phyloP scores from a whole-genome alignment of 2,329 filamentous ascomycete species.

The Sclerotinia minor region DNA sequence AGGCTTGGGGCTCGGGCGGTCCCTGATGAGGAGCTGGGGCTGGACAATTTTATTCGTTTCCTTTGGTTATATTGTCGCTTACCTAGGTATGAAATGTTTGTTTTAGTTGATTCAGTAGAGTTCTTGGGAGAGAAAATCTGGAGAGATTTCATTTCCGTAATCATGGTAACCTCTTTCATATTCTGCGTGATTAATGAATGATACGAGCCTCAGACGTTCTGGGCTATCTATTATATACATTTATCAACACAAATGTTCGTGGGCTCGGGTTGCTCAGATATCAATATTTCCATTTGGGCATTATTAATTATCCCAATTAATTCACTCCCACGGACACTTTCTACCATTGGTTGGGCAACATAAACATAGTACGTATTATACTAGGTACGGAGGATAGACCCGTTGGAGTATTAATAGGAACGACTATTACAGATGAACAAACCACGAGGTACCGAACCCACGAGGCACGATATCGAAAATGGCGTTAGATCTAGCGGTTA shows the following conservation, averaged over 20 bases:
- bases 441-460: slow-evolving; percentile 6
- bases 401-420: slow-evolving; percentile 8
- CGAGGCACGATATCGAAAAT: slow-evolving; percentile 4
- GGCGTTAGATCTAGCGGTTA: slow-evolving; percentile 18
- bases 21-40: too few species aligned
- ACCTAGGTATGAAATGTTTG: too few species aligned
- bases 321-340: neutral
- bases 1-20: too few species aligned
- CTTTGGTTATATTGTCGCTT: too few species aligned
- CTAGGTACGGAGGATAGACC: too few species aligned
- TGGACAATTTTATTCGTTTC: too few species aligned
- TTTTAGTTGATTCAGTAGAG: too few species aligned
- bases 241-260: neutral
- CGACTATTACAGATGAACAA: neutral
- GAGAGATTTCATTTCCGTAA: neutral
- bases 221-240: neutral
- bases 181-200: neutral
- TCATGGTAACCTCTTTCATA: neutral
- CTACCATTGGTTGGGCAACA: neutral
- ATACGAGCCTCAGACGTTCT: slow-evolving; percentile 1
- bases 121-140: neutral
- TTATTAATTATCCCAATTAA: neutral
- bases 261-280: slow-evolving; percentile 9
- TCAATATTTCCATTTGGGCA: neutral
- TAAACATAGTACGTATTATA: too few species aligned